phyloP scores from a whole-genome alignment of 768 basidiomycete genomes.

The Hydnomerulius pinastri region DNA sequence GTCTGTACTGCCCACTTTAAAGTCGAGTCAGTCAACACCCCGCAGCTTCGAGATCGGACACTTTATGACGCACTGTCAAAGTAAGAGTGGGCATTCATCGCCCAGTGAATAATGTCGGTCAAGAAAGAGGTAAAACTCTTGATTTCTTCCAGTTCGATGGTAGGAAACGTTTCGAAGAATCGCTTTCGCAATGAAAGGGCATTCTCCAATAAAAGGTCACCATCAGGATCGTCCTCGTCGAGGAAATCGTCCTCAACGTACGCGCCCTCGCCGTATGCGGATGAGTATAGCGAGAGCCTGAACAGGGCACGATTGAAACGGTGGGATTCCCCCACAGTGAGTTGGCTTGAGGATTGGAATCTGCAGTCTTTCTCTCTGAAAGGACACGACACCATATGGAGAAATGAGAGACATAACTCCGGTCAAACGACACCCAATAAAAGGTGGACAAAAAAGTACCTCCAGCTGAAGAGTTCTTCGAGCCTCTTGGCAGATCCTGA shows the following conservation, averaged over 20 bases:
- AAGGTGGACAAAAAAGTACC: too few species aligned
- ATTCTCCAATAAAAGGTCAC: background rate
- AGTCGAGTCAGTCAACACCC: too few species aligned
- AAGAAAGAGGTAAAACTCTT: conserved; percentile 12
- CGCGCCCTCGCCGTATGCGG: background rate
- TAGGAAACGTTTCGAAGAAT: conserved; percentile 6
- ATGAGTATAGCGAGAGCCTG: conserved; percentile 19
- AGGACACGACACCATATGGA: background rate
- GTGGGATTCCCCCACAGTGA: conserved; percentile 30
- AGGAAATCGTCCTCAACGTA: conserved; percentile 2
- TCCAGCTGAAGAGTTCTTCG: conserved; percentile 40
- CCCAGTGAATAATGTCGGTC: conserved; percentile 8
- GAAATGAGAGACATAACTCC: background rate
- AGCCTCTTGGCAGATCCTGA: conserved; percentile 23
- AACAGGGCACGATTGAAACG: conserved; percentile 30
- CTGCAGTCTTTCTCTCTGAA: conserved; percentile 37
- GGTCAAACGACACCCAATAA: too few species aligned
- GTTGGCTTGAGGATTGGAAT: conserved; percentile 25
- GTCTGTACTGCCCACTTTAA: too few species aligned
- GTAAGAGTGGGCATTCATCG: background rate
- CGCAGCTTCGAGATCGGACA: too few species aligned
- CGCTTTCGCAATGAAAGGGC: background rate
- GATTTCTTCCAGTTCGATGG: conserved; percentile 20
- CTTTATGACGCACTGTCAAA: background rate
- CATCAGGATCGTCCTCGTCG: conserved; percentile 6